phyloP scores from a whole-genome alignment of 805 yeast species.

The Peterozyma toletana region DNA sequence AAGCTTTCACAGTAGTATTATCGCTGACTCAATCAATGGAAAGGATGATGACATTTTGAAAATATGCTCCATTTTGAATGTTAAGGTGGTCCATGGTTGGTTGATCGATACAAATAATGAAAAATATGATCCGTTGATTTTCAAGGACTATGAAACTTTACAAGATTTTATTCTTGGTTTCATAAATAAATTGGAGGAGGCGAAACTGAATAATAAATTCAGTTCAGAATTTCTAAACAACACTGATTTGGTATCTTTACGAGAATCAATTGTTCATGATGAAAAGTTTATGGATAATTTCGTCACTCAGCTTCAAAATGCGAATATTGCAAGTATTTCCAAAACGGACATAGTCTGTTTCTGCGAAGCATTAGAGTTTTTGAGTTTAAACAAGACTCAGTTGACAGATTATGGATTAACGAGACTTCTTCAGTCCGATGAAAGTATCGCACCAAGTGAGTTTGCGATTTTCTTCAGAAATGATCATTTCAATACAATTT shows the following conservation, averaged over 20 bases:
- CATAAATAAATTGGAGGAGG: conserved; percentile 10
- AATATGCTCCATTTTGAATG: conserved; percentile 13
- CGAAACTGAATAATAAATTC: neutral
- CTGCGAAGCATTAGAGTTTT: too few relatives aligned
- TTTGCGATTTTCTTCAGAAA: conserved; percentile 77
- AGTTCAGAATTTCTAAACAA: neutral
- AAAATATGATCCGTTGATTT: neutral
- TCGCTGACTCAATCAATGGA: conserved; percentile 8
- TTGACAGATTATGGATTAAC: conserved; percentile 62
- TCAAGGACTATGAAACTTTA: conserved; percentile 3
- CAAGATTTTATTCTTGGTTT: conserved; percentile 9
- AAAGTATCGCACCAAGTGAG: conserved; percentile 40
- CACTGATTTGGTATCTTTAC: too few relatives aligned
- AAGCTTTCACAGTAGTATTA: conserved; percentile 36
- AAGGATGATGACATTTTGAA: conserved; percentile 13
- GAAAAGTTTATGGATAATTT: too few relatives aligned
- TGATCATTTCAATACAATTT: conserved; percentile 78
- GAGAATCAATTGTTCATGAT: too few relatives aligned
- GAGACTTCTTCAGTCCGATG: conserved; percentile 25
- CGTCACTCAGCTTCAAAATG: too few relatives aligned
- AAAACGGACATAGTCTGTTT: too few relatives aligned
- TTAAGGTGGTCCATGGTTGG: conserved; percentile 78
- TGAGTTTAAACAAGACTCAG: conserved; percentile 49
- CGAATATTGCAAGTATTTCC: too few relatives aligned
- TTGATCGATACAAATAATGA: conserved; percentile 28